Conservation (phyloP, 805 yeast genomes). For the Pichia heedii region DNA sequence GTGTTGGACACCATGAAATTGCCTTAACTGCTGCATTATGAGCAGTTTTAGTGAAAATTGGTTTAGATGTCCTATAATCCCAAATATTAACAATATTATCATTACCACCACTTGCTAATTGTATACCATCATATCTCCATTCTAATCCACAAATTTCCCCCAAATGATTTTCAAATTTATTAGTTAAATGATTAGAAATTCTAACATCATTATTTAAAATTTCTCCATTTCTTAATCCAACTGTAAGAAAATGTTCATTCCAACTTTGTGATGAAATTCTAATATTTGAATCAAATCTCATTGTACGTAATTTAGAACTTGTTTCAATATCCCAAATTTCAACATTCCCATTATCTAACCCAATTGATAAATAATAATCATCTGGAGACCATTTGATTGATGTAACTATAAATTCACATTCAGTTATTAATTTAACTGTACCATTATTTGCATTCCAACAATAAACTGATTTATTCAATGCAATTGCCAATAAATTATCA, state of each 20-base stretch:
- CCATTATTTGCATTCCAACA: conserved; percentile 90
- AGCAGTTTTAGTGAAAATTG: conserved; percentile 64
- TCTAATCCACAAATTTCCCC: conserved; percentile 92
- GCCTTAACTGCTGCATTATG: conserved; percentile 97
- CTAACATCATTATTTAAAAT: conserved; percentile 88
- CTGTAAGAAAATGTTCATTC: conserved; percentile 70
- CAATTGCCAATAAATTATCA: conserved; percentile 77
- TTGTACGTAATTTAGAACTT: conserved; percentile 62
- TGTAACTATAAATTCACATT: conserved; percentile 48
- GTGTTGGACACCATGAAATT: conserved; percentile 89
- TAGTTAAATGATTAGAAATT: conserved; percentile 62
- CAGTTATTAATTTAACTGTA: conserved; percentile 56
- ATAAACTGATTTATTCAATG: conserved; percentile 73
- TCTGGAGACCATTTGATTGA: conserved; percentile 89
- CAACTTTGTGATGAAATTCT: conserved; percentile 81
- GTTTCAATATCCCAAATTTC: conserved; percentile 94
- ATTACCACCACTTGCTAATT: conserved; percentile 87
- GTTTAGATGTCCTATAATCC: conserved; percentile 69
- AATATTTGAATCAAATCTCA: conserved; percentile 56
- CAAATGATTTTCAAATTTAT: conserved; percentile 53
- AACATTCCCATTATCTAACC: conserved; percentile 70
- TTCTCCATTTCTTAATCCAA: conserved; percentile 84
- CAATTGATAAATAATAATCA: conserved; percentile 77
- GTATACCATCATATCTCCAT: conserved; percentile 77
- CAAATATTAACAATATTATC: conserved; percentile 89